Conservation (phyloP, 2,329 filamentous ascomycete genomes). For the Arthrobotrys iridis region DNA sequence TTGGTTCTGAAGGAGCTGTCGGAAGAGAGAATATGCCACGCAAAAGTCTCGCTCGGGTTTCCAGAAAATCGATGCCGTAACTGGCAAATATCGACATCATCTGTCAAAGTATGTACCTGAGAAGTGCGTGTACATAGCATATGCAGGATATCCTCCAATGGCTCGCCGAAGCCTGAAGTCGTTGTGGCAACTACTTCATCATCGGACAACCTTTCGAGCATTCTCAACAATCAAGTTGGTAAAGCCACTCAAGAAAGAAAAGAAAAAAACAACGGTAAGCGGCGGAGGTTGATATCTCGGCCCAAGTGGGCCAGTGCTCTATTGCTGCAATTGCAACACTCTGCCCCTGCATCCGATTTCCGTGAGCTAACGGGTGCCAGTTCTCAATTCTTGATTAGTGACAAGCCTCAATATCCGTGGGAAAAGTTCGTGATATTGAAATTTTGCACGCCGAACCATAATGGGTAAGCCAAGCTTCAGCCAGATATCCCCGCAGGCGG, state of each 20-base stretch:
- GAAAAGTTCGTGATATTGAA: constrained; percentile 17
- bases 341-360: constrained; percentile 41
- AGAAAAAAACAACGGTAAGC: neutral
- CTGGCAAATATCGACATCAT: constrained; percentile 43
- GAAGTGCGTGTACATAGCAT: too few species aligned
- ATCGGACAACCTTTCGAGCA: neutral
- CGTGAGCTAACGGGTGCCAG: constrained; percentile 17
- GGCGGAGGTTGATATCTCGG: neutral
- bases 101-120: constrained; percentile 10
- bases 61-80: constrained; percentile 31
- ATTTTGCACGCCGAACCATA: neutral
- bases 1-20: neutral
- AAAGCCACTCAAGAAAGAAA: neutral
- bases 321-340: constrained; percentile 1
- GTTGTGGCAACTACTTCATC: neutral
- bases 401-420: neutral
- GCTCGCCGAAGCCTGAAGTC: neutral
- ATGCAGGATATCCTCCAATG: too few species aligned
- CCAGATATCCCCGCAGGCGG: constrained; percentile 16
- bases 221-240: neutral
- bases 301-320: neutral
- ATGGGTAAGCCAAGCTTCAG: constrained; percentile 32
- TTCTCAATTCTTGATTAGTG: constrained; percentile 20
- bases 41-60: constrained; percentile 28
- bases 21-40: constrained; percentile 34